Evolutionary conservation across 2,329 filamentous ascomycete species (phyloP), one percentile per base, ranked within the genome.

Genomic region (Raffaelea ambrosiae): DNA sequence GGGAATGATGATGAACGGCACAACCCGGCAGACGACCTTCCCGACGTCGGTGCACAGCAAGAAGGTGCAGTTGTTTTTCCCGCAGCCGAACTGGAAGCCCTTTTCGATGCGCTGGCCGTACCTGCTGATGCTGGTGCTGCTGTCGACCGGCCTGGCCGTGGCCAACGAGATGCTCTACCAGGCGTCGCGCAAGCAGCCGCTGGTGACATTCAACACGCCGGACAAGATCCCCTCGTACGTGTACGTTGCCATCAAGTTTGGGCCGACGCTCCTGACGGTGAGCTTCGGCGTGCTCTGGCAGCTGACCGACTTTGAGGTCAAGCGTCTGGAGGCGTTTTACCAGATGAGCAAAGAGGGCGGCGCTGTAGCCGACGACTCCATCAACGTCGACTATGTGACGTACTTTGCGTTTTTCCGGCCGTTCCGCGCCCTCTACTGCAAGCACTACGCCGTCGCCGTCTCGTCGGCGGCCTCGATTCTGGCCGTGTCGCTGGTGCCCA

Each of bases 321-420:
- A 76, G 57, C 73, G 81, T n/a, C 63, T 84, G 23, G 81, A 85
- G 59, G 76, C 81, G 0, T 84, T 77, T 55, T 81, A 83, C 54
- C 81, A 84, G 59, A 67, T 85, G 44, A 83, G 79, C 3, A 77
- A 72, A 52, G 66, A 72, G 3, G 71, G 70, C 3, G 81, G 81
- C 14, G 79, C 81, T 1, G 63, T 81, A 19, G 81, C 81, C 0
- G 75, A 74, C 36, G 76, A 80, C 58, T 85, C 81, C 0, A 75
- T 88, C 57, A 88, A 87, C 53, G 82, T 86, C 51, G 82, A 87
- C 61, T 88, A 88, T 51, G 72, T 86, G 40, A 86, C 83, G 5
- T 74, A 79, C 55, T 77, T 83, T 65, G 81, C 74, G 56, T 79
- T 85, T 57, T 63, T 83, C 36, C 73, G 82, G 3, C 84, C 84